Percentiles rank a stretch among this genome's conserved stretches.
phyloP scores from a whole-genome alignment of 2,329 filamentous ascomycete species.

The Neofusicoccum umdonicola region DNA sequence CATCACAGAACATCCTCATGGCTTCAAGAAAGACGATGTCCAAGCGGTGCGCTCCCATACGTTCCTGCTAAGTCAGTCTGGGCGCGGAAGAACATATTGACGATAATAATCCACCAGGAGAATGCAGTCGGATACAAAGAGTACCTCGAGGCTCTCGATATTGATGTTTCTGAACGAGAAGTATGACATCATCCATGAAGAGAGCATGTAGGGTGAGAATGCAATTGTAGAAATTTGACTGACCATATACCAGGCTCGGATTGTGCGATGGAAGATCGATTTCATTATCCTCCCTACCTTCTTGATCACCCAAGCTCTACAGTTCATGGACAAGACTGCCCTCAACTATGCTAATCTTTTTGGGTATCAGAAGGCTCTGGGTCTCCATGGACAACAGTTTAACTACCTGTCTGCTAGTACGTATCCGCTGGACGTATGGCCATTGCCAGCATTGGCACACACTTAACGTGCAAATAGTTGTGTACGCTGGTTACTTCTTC shows the following conservation, averaged over 20 bases:
- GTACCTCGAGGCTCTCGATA: slow-evolving; percentile 20
- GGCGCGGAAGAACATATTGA: not conserved
- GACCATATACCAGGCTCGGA: slow-evolving; percentile 13
- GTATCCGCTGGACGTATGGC: not conserved
- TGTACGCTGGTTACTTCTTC: slow-evolving; percentile 43
- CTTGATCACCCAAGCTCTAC: slow-evolving; percentile 25
- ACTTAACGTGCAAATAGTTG: slow-evolving; percentile 19
- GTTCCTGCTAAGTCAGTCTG: not conserved
- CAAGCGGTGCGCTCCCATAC: not conserved
- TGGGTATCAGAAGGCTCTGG: slow-evolving; percentile 34
- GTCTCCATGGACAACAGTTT: slow-evolving; percentile 35
- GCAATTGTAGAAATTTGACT: not conserved
- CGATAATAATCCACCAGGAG: not conserved
- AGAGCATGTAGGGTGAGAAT: not conserved
- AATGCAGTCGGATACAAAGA: slow-evolving; percentile 24
- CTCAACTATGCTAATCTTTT: slow-evolving; percentile 33
- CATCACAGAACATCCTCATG: no score
- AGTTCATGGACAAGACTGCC: slow-evolving; percentile 28
- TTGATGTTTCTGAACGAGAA: slow-evolving; percentile 20
- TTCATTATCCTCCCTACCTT: slow-evolving; percentile 27
- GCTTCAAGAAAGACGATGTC: not conserved
- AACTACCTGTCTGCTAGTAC: slow-evolving; percentile 35
- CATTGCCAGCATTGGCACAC: no score
- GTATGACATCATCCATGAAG: not conserved
- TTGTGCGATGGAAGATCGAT: slow-evolving; percentile 26